Percentiles rank a stretch among this genome's conserved stretches.
Evolutionary conservation across 1,139 yeast genomes (phyloP).

Genomic region (Hemisphaericaspora xylanilytica): DNA sequence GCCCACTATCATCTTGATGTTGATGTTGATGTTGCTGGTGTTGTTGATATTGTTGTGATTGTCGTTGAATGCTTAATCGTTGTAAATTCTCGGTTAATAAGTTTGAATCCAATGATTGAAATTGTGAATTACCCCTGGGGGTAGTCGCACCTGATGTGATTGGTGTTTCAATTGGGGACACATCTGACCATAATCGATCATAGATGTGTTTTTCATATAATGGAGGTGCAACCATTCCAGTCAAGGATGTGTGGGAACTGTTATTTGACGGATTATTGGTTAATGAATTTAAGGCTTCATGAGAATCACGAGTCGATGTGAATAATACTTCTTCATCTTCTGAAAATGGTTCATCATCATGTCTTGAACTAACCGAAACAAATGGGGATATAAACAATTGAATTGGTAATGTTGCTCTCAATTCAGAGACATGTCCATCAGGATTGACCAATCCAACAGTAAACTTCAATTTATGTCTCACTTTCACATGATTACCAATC

Average conservation of each 20-base stretch:
- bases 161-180: conserved; percentile 59
- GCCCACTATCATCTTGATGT: too few relatives aligned
- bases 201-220: conserved; percentile 80
- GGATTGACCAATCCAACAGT: conserved; percentile 65
- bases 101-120: conserved; percentile 38
- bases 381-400: conserved; percentile 75
- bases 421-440: conserved; percentile 74
- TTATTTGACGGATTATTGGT: conserved; percentile 20
- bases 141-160: conserved; percentile 50
- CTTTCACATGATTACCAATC: conserved; percentile 56
- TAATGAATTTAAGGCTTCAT: conserved; percentile 16
- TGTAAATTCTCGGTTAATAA: conserved; percentile 54
- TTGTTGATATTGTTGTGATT: too few relatives aligned
- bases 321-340: conserved; percentile 35
- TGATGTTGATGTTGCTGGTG: too few relatives aligned
- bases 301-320: conserved; percentile 21
- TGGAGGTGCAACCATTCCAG: conserved; percentile 79
- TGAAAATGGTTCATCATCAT: conserved; percentile 21
- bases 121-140: conserved; percentile 27
- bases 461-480: conserved; percentile 68
- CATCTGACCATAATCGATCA: conserved; percentile 79
- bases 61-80: conserved; percentile 51
- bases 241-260: conserved; percentile 34
- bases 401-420: conserved; percentile 73
- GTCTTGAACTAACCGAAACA: conserved; percentile 62